These are phyloP conservation scores for Talaromyces adpressus DNA, from an alignment of 495 filamentous ascomycete genomes.

Conservation along the genomic window DNA sequence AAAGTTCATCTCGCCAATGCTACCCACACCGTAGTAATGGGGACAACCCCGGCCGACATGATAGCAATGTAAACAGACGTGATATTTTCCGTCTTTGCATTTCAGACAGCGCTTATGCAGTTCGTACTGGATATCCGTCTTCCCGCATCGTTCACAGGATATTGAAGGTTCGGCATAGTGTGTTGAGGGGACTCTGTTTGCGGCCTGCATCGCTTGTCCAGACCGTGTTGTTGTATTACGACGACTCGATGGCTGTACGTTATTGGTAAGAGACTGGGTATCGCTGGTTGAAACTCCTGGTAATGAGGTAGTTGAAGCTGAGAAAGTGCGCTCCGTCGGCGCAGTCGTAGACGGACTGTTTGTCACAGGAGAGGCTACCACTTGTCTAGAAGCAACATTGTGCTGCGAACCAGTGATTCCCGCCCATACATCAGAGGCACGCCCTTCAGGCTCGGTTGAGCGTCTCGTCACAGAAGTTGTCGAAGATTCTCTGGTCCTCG, in stretches of 20 bases:
- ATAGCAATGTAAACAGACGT: constrained; percentile 75
- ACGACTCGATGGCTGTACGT: constrained; percentile 12
- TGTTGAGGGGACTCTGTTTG: constrained; percentile 24
- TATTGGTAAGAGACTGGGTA: constrained; percentile 10
- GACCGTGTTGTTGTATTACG: constrained; percentile 17
- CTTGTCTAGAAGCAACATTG: constrained; percentile 16
- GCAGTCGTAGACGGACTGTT: constrained; percentile 1
- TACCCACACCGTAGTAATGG: constrained; percentile 71
- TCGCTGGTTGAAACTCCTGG: constrained; percentile 1
- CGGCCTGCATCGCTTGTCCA: constrained; percentile 27
- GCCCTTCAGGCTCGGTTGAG: constrained; percentile 32
- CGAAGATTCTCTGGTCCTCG: constrained; percentile 18
- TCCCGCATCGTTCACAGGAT: constrained; percentile 60
- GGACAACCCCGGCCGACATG: constrained; percentile 65
- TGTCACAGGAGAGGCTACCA: constrained; percentile 14
- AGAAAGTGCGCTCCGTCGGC: not conserved
- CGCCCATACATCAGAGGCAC: constrained; percentile 24
- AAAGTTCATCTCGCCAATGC: constrained; percentile 54
- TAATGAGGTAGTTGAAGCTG: constrained; percentile 2
- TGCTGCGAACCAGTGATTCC: constrained; percentile 17
- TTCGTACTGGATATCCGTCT: constrained; percentile 65
- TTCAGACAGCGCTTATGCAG: constrained; percentile 69
- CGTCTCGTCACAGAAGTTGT: constrained; percentile 24
- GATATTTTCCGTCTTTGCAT: constrained; percentile 63
- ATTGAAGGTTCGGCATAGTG: constrained; percentile 65